Conservation (phyloP, 2,329 filamentous ascomycete genomes). For the Botrytis hyacinthi region DNA sequence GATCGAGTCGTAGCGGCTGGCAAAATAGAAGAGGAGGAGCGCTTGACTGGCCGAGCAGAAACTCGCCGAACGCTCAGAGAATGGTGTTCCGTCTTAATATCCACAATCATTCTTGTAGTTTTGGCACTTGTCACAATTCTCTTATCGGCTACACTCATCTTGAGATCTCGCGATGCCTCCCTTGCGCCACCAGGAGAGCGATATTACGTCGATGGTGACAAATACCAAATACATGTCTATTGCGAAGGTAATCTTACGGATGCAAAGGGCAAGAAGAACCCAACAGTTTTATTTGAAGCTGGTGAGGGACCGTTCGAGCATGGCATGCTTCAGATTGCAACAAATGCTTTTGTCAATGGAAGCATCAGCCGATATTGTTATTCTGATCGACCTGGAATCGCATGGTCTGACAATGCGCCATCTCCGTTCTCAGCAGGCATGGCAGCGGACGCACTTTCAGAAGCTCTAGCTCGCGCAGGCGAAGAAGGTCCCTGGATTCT, state of each 20-base stretch:
- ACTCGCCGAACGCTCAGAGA: slow-evolving; percentile 77
- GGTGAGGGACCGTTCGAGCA: slow-evolving; percentile 78
- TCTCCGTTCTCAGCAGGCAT: slow-evolving; percentile 92
- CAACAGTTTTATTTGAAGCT: slow-evolving; percentile 83
- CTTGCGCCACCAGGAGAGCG: slow-evolving; percentile 70
- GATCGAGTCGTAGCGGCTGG: slow-evolving; percentile 87
- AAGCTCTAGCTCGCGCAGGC: slow-evolving; percentile 75
- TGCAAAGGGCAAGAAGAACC: slow-evolving; percentile 53
- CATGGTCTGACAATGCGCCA: slow-evolving; percentile 86
- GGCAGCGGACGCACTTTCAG: slow-evolving; percentile 83
- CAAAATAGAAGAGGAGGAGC: slow-evolving; percentile 88
- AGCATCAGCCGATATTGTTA: slow-evolving; percentile 91
- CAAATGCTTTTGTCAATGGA: slow-evolving; percentile 72
- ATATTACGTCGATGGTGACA: slow-evolving; percentile 77
- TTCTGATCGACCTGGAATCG: slow-evolving; percentile 87
- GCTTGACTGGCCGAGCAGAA: slow-evolving; percentile 85
- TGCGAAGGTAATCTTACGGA: slow-evolving; percentile 73
- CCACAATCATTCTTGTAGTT: slow-evolving; percentile 67
- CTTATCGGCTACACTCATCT: slow-evolving; percentile 73
- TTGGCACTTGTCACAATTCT: slow-evolving; percentile 69
- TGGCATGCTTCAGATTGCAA: slow-evolving; percentile 76
- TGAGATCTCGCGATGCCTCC: slow-evolving; percentile 76
- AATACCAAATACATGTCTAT: slow-evolving; percentile 83
- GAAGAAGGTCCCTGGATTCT: slow-evolving; percentile 89
- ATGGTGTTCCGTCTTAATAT: slow-evolving; percentile 77